phyloP scores from a whole-genome alignment of 768 basidiomycete genomes.

The Lentinula aciculospora region DNA sequence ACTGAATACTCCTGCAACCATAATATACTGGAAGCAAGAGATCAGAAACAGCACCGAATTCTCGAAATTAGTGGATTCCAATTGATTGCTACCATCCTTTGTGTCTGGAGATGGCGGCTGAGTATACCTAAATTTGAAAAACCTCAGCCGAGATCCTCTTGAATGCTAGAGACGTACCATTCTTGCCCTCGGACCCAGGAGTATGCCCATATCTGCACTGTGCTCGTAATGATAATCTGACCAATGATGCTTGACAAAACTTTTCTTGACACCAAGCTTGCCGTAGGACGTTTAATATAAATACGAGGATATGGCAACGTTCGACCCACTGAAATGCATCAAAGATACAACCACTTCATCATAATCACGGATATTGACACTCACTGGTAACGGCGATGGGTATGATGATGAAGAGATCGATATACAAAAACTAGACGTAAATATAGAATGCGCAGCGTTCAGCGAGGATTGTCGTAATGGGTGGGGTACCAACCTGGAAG shows the following conservation, averaged over 20 bases:
- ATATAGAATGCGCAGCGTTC: slow-evolving; percentile 11
- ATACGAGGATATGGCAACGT: slow-evolving; percentile 87
- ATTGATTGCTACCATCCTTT: slow-evolving; percentile 53
- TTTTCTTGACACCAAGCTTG: slow-evolving; percentile 92
- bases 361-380: slow-evolving; percentile 21
- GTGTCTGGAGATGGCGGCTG: slow-evolving; percentile 50
- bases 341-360: slow-evolving; percentile 7
- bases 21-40: slow-evolving; percentile 97
- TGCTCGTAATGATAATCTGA: slow-evolving; percentile 82
- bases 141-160: not conserved
- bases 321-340: slow-evolving; percentile 69
- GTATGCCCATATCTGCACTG: slow-evolving; percentile 82
- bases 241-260: slow-evolving; percentile 91
- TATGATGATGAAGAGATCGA: slow-evolving; percentile 97
- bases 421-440: slow-evolving; percentile 77
- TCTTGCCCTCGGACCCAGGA: slow-evolving; percentile 80
- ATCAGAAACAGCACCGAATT: slow-evolving; percentile 89
- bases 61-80: slow-evolving; percentile 85
- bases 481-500: slow-evolving; percentile 65
- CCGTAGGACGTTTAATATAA: slow-evolving; percentile 87
- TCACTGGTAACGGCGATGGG: slow-evolving; percentile 94
- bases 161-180: slow-evolving; percentile 49
- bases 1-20: slow-evolving; percentile 95
- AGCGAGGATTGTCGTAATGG: not conserved
- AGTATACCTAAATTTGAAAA: slow-evolving; percentile 66